A percentile compares a stretch with the other conserved stretches of the same genome.
phyloP scores from a whole-genome alignment of 495 filamentous ascomycete species.

The Aspergillus egyptiacus region DNA sequence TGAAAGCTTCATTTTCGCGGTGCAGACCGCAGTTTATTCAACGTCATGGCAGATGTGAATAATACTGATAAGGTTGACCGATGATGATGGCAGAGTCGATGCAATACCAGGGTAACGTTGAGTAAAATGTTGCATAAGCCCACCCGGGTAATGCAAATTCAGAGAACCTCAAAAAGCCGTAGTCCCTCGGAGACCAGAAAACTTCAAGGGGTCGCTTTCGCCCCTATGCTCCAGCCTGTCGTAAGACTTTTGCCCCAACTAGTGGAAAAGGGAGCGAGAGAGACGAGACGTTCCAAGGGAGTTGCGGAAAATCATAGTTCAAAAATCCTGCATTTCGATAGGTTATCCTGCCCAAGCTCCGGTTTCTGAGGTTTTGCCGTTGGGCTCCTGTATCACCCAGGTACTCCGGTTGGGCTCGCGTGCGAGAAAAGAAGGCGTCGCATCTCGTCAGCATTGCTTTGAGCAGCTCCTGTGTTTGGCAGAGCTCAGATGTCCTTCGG shows the following conservation, averaged over 20 bases:
- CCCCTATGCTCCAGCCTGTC: background rate
- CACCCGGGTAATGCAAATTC: constrained; percentile 5
- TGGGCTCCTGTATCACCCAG: constrained; percentile 22
- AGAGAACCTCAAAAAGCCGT: constrained; percentile 3
- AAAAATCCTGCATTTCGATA: background rate
- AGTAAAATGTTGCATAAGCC: constrained; percentile 18
- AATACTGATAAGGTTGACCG: background rate
- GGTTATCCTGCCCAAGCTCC: background rate
- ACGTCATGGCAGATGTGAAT: background rate
- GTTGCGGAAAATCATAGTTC: background rate
- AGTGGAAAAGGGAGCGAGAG: background rate
- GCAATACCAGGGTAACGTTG: constrained; percentile 14
- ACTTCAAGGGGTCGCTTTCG: constrained; percentile 1
- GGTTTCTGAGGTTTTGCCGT: constrained; percentile 2
- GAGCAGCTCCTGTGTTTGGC: constrained; percentile 10
- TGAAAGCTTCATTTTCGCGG: background rate
- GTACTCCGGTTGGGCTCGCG: constrained; percentile 17
- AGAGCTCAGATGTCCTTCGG: constrained; percentile 7
- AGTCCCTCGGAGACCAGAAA: constrained; percentile 2
- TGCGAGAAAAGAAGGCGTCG: constrained; percentile 2
- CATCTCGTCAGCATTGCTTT: constrained; percentile 6
- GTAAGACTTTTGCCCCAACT: background rate
- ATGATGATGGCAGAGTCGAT: constrained; percentile 2
- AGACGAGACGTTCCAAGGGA: too few relatives aligned
- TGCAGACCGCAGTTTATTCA: background rate